phyloP scores from a whole-genome alignment of 1,284 basidiomycete genomes.

The Rhodotorula sp. region DNA sequence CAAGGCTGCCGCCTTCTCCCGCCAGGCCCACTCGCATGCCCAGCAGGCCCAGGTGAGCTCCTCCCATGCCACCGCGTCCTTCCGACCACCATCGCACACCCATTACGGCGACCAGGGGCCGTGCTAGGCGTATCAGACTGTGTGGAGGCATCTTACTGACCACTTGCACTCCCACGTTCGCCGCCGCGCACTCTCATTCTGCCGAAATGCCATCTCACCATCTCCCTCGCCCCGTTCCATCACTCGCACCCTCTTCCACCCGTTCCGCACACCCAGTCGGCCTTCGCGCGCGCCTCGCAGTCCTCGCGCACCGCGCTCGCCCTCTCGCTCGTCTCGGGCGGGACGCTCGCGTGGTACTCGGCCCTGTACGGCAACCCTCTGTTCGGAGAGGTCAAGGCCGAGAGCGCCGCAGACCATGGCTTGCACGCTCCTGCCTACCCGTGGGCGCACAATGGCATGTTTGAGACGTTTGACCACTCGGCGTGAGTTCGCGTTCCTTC shows the following conservation, averaged over 20 bases:
- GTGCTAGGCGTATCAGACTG: too few species aligned
- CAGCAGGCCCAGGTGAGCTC: conserved; percentile 19
- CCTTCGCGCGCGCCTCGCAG: conserved; percentile 10
- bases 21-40: conserved; percentile 15
- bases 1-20: conserved; percentile 5
- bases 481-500: conserved; percentile 41
- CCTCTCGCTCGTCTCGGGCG: conserved; percentile 60
- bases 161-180: too few species aligned
- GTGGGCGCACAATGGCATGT: conserved; percentile 82
- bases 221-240: neutral
- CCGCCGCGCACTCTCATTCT: neutral
- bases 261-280: neutral
- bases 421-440: conserved; percentile 86
- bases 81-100: too few species aligned
- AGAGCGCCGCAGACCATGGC: conserved; percentile 87
- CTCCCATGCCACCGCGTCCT: too few species aligned
- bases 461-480: conserved; percentile 94
- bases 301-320: conserved; percentile 12
- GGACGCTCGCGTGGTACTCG: conserved; percentile 93
- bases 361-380: conserved; percentile 90
- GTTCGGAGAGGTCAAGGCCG: conserved; percentile 77
- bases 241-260: neutral
- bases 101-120: too few species aligned
- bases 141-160: too few species aligned
- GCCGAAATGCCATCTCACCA: neutral